These are phyloP conservation scores for Triticum monococcum DNA, from an alignment of 176 grass and related monocot genomes.

Conservation along the genomic window DNA sequence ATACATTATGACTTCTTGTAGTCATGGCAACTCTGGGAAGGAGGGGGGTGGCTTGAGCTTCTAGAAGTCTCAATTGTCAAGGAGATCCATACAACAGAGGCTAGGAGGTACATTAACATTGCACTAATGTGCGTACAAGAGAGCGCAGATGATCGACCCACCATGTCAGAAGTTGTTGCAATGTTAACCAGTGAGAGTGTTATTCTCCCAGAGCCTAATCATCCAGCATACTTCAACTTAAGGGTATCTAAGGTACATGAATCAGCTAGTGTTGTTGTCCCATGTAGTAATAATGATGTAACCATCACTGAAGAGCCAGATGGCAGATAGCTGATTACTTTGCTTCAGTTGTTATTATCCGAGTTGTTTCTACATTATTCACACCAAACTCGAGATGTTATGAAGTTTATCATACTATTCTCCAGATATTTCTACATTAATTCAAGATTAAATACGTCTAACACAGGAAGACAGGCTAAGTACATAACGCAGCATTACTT, in stretches of 20 bases:
- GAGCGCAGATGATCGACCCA: conserved; percentile 24
- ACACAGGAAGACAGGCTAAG: too few relatives aligned
- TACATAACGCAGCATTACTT: too few relatives aligned
- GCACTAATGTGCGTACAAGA: conserved; percentile 40
- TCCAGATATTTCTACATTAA: too few relatives aligned
- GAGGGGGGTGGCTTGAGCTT: conserved; percentile 10
- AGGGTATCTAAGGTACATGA: neutral
- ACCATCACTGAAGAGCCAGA: conserved; percentile 8
- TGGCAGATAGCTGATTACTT: conserved; percentile 15
- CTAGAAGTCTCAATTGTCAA: neutral
- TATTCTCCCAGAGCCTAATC: conserved; percentile 14
- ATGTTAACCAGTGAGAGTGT: conserved; percentile 2
- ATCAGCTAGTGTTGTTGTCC: neutral
- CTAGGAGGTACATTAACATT: conserved; percentile 21
- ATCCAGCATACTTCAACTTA: conserved; percentile 32
- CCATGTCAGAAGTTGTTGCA: conserved; percentile 31
- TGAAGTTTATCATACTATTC: too few relatives aligned
- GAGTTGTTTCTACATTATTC: too few relatives aligned
- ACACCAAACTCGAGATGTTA: too few relatives aligned
- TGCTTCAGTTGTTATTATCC: neutral
- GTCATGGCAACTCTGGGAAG: conserved; percentile 35
- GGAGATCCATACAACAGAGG: neutral
- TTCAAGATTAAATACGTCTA: too few relatives aligned
- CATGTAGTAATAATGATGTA: conserved; percentile 9
- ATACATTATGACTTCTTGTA: neutral